Conservation (phyloP, 169 alveolate genomes). For the Blepharisma undulans region DNA sequence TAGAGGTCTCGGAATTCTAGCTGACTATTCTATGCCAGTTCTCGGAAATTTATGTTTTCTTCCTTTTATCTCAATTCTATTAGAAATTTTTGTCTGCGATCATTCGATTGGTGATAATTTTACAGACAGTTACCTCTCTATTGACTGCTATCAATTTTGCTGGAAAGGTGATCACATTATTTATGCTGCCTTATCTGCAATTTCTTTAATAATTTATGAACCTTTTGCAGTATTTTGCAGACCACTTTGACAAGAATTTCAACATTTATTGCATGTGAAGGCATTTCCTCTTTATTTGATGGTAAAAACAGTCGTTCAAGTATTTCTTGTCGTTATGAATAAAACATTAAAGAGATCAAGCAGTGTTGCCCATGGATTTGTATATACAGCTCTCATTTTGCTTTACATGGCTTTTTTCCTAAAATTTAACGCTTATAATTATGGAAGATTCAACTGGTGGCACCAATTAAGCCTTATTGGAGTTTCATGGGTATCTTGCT, state of each 20-base stretch:
- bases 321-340: not conserved
- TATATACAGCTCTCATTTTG: not conserved
- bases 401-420: not conserved
- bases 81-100: not conserved
- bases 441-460: not conserved
- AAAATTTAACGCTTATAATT: slow-evolving; percentile 30
- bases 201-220: not conserved
- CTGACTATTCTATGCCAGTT: not conserved
- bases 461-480: not conserved
- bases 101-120: not conserved
- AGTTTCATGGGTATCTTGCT: not conserved
- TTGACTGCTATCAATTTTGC: slow-evolving; percentile 24
- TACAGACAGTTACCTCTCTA: not conserved
- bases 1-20: not conserved
- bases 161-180: slow-evolving; percentile 20
- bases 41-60: not conserved
- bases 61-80: not conserved
- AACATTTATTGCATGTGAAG: not conserved
- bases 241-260: slow-evolving; percentile 20
- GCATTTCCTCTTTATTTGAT: not conserved
- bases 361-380: slow-evolving; percentile 11
- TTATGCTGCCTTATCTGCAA: not conserved
- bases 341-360: not conserved
- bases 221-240: not conserved
- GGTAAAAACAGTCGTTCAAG: slow-evolving; percentile 15